phyloP scores from a whole-genome alignment of 352 stramenopile genomes.

The Phytopythium kandeliae region DNA sequence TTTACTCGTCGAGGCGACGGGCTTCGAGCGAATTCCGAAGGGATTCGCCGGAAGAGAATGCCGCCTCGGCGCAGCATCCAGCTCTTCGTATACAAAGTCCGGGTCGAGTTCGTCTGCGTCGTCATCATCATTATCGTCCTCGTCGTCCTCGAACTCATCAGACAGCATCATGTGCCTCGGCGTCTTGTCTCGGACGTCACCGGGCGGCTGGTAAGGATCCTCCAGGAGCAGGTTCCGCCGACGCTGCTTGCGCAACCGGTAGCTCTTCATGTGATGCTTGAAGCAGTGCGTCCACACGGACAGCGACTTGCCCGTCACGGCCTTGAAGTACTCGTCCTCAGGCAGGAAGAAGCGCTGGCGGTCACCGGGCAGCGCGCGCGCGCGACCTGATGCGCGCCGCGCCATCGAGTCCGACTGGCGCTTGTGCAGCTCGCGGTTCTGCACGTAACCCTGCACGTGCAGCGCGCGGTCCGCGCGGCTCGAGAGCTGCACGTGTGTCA shows the following conservation, averaged over 20 bases:
- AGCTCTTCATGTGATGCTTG: constrained; percentile 54
- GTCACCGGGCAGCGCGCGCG: constrained; percentile 21
- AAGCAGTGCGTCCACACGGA: constrained; percentile 62
- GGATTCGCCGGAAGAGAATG: constrained; percentile 12
- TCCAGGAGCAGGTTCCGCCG: neutral
- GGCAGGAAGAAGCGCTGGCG: constrained; percentile 35
- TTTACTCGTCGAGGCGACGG: too few species aligned
- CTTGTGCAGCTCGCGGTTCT: constrained; percentile 40
- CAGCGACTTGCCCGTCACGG: constrained; percentile 36
- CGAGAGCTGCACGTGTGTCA: constrained; percentile 41
- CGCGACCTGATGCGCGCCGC: constrained; percentile 13
- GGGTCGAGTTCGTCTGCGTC: constrained; percentile 16
- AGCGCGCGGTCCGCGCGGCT: constrained; percentile 21
- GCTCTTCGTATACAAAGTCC: constrained; percentile 41
- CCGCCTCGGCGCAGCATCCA: constrained; percentile 3
- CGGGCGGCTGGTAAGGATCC: neutral
- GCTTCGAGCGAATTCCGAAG: neutral
- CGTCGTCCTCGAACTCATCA: constrained; percentile 12
- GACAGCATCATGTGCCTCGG: constrained; percentile 1
- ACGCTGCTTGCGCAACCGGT: constrained; percentile 17
- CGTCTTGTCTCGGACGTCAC: neutral
- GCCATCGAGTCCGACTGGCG: constrained; percentile 34
- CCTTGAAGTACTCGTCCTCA: constrained; percentile 33
- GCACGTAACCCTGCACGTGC: constrained; percentile 26
- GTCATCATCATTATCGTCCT: constrained; percentile 4